Evolutionary conservation across 768 basidiomycete species (phyloP).

Genomic region (Hygrophoropsis aurantiaca): DNA sequence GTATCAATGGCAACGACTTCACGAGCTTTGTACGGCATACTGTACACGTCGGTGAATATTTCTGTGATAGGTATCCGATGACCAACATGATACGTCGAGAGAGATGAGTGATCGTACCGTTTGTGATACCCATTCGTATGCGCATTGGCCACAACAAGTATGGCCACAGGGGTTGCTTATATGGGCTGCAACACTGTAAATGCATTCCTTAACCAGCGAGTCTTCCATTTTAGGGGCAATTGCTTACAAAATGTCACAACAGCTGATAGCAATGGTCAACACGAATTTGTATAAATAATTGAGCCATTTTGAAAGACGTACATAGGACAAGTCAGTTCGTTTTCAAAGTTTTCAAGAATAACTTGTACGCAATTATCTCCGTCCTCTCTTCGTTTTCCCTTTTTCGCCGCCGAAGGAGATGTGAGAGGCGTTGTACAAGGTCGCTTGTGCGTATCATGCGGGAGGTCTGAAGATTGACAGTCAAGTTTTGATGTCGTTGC

Average conservation of each 20-base stretch:
- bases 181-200: constrained; percentile 56
- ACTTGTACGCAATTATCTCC: constrained; percentile 20
- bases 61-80: constrained; percentile 21
- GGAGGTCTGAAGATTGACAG: neutral
- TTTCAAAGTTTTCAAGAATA: constrained; percentile 51
- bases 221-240: neutral
- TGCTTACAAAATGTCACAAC: constrained; percentile 68
- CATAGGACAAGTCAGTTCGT: constrained; percentile 74
- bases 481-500: neutral
- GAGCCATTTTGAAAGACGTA: constrained; percentile 34
- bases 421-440: constrained; percentile 4
- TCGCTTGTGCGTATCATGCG: neutral
- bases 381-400: constrained; percentile 45
- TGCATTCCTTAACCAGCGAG: constrained; percentile 1
- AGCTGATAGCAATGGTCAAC: no score
- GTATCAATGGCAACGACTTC: constrained; percentile 47
- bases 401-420: constrained; percentile 26
- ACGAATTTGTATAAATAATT: neutral
- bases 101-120: constrained; percentile 38
- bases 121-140: constrained; percentile 55
- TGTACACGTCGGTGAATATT: constrained; percentile 51
- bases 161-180: constrained; percentile 74
- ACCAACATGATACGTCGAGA: neutral
- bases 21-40: constrained; percentile 55
- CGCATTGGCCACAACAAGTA: constrained; percentile 68